phyloP scores from a whole-genome alignment of 495 filamentous ascomycete species.

The Trichoderma parareesei region DNA sequence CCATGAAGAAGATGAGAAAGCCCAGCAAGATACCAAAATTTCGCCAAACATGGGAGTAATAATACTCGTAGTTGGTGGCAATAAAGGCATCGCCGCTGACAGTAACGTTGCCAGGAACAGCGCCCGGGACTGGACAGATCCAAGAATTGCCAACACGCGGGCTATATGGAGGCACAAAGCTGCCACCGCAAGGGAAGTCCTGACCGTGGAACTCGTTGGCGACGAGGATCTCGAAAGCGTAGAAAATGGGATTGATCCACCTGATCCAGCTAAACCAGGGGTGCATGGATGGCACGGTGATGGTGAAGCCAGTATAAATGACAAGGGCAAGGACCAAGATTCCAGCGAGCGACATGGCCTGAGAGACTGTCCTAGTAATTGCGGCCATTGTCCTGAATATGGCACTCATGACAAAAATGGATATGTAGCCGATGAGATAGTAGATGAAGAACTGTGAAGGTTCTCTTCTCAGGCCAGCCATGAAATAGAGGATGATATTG shows the following conservation, averaged over 20 bases:
- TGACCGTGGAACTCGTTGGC: conserved; percentile 60
- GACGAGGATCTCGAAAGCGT: conserved; percentile 65
- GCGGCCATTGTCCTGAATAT: conserved; percentile 65
- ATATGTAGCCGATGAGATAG: conserved; percentile 47
- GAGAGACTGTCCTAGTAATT: conserved; percentile 56
- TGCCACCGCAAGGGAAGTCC: conserved; percentile 29
- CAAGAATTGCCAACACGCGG: conserved; percentile 35
- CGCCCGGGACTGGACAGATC: conserved; percentile 57
- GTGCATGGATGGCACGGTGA: conserved; percentile 65
- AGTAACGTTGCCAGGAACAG: conserved; percentile 43
- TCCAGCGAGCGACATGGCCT: conserved; percentile 64
- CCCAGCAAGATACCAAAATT: conserved; percentile 74
- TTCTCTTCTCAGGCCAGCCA: conserved; percentile 44
- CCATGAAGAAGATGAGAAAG: conserved; percentile 61
- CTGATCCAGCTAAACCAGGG: conserved; percentile 77
- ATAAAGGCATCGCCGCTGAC: conserved; percentile 63
- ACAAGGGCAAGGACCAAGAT: conserved; percentile 62
- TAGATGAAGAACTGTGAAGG: conserved; percentile 56
- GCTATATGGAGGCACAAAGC: conserved; percentile 36
- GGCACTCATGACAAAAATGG: conserved; percentile 47
- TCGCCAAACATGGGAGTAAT: conserved; percentile 58
- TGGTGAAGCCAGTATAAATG: conserved; percentile 77
- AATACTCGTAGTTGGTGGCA: conserved; percentile 52
- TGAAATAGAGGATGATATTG: conserved; percentile 51
- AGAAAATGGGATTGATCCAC: conserved; percentile 74